phyloP scores from a whole-genome alignment of 345 rosid species.

The Triadica sebifera region DNA sequence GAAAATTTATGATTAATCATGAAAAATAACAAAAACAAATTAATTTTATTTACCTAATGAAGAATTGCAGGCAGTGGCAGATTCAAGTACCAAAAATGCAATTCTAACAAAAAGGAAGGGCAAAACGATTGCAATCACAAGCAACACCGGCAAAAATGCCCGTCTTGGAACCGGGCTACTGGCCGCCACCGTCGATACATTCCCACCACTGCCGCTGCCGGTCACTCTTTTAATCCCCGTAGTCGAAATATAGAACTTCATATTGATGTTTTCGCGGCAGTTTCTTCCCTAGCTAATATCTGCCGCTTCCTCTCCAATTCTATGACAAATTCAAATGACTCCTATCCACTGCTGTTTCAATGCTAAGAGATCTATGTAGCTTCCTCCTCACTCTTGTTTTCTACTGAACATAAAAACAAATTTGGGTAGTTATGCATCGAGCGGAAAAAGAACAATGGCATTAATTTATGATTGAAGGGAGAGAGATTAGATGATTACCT shows the following conservation, averaged over 20 bases:
- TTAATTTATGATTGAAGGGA: no score
- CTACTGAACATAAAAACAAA: no score
- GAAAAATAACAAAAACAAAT: no score
- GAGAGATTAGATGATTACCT: no score
- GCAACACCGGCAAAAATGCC: conserved; percentile 45
- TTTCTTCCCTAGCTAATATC: not conserved
- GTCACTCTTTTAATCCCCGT: conserved; percentile 65
- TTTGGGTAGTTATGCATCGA: no score
- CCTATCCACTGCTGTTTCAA: not conserved
- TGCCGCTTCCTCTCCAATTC: conserved; percentile 26
- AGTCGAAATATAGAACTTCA: conserved; percentile 76
- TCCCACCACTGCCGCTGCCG: conserved; percentile 29
- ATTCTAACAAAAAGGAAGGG: conserved; percentile 67
- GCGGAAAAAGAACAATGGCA: no score
- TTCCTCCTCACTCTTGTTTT: not conserved
- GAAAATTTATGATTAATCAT: no score
- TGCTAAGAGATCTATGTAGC: conserved; percentile 7
- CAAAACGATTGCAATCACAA: conserved; percentile 53
- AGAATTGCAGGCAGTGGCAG: conserved; percentile 63
- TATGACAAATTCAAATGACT: conserved; percentile 27
- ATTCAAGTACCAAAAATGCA: conserved; percentile 77
- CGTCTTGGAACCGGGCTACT: conserved; percentile 52
- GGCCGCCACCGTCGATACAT: conserved; percentile 40
- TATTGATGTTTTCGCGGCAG: conserved; percentile 15
- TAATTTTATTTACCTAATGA: conserved; percentile 38